These are phyloP conservation scores for Pleurotus tuber-regium DNA, from an alignment of 768 basidiomycete genomes.

Conservation along the genomic window DNA sequence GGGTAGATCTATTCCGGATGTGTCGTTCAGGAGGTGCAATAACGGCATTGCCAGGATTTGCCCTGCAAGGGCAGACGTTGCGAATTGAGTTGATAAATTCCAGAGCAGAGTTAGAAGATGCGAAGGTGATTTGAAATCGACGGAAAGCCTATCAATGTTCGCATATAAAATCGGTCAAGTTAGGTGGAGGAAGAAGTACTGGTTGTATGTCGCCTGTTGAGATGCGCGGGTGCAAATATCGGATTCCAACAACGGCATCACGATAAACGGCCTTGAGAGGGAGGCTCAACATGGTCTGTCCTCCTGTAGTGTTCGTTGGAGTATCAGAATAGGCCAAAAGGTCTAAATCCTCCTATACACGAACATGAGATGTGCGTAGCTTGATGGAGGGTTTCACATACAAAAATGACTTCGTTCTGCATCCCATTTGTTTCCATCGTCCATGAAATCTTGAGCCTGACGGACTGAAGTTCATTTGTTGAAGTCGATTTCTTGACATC, in stretches of 20 bases:
- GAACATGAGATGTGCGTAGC: slow-evolving; percentile 7
- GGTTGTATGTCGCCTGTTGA: neutral
- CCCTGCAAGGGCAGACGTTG: slow-evolving; percentile 73
- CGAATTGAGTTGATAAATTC: slow-evolving; percentile 64
- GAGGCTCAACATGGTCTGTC: slow-evolving; percentile 30
- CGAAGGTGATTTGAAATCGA: slow-evolving; percentile 75
- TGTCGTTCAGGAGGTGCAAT: no score
- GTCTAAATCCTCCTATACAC: slow-evolving; percentile 71
- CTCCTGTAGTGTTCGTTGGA: slow-evolving; percentile 21
- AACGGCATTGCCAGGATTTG: no score
- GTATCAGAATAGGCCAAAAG: slow-evolving; percentile 63
- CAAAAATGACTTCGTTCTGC: slow-evolving; percentile 63
- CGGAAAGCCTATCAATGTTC: slow-evolving; percentile 52
- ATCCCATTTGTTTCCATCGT: slow-evolving; percentile 40
- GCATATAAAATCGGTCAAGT: neutral
- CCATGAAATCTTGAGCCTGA: slow-evolving; percentile 67
- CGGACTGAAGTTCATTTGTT: slow-evolving; percentile 54
- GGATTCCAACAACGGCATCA: slow-evolving; percentile 69
- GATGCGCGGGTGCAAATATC: slow-evolving; percentile 58
- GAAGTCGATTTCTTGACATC: slow-evolving; percentile 51
- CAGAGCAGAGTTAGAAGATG: slow-evolving; percentile 41
- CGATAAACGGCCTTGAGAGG: slow-evolving; percentile 83
- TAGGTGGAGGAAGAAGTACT: neutral
- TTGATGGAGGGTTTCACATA: slow-evolving; percentile 34
- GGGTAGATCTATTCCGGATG: no score